Evolutionary conservation across 139 green algal genomes (phyloP).

Genomic region (Spirogloea muscicola): DNA sequence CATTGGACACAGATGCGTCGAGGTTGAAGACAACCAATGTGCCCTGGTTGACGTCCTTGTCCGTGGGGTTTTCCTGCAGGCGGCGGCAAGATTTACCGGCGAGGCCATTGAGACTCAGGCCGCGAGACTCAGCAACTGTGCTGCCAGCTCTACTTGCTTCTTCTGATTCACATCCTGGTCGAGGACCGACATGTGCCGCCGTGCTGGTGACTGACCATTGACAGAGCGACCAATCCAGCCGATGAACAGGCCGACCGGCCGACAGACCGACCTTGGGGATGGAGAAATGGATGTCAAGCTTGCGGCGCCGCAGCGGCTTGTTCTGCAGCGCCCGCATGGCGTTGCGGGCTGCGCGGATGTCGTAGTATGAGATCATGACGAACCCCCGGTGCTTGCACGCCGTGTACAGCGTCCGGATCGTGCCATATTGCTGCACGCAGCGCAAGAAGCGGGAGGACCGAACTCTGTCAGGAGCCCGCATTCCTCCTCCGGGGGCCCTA

Average conservation of each 20-base stretch:
- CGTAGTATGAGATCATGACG: slow-evolving; percentile 86
- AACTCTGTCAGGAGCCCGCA: not conserved
- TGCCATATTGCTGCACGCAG: slow-evolving; percentile 64
- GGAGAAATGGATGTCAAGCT: slow-evolving; percentile 70
- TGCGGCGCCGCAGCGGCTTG: slow-evolving; percentile 39
- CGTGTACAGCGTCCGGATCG: slow-evolving; percentile 76
- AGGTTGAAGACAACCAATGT: slow-evolving; percentile 79
- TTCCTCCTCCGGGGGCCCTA: too few relatives aligned
- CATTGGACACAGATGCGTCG: slow-evolving; percentile 60
- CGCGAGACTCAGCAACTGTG: too few relatives aligned
- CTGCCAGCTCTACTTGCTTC: too few relatives aligned
- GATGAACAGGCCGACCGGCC: too few relatives aligned
- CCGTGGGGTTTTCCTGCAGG: slow-evolving; percentile 45
- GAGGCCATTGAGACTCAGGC: too few relatives aligned
- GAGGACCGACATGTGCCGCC: too few relatives aligned
- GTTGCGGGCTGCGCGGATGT: slow-evolving; percentile 70
- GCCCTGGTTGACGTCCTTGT: slow-evolving; percentile 64
- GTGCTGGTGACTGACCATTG: not conserved
- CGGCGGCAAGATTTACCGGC: too few relatives aligned
- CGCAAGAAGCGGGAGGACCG: not conserved
- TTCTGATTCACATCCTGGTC: too few relatives aligned
- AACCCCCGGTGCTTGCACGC: slow-evolving; percentile 74
- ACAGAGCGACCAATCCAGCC: too few relatives aligned
- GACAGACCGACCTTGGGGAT: slow-evolving; percentile 56
- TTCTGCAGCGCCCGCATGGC: slow-evolving; percentile 68